phyloP scores from a whole-genome alignment of 148 eudicot species.

The Rhododendron simsii region DNA sequence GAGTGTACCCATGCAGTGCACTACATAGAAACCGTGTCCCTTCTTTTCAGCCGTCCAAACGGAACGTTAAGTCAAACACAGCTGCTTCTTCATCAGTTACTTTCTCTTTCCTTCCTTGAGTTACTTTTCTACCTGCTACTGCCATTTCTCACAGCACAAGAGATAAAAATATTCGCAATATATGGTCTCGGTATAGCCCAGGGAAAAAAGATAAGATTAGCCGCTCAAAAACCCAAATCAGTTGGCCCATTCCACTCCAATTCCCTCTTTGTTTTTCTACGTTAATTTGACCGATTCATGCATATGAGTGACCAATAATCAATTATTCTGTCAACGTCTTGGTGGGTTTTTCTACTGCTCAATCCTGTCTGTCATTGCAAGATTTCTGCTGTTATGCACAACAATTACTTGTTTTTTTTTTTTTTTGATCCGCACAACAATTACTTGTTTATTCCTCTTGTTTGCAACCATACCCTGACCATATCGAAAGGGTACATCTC shows the following conservation, averaged over 20 bases:
- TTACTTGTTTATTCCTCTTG: background rate
- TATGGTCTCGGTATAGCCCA: background rate
- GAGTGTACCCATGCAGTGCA: no score
- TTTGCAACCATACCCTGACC: background rate
- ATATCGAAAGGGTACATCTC: background rate
- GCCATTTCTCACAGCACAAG: background rate
- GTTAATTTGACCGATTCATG: background rate
- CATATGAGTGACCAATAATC: background rate
- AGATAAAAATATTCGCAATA: background rate
- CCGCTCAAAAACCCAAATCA: background rate
- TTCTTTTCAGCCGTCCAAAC: background rate
- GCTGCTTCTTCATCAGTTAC: background rate
- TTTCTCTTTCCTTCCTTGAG: background rate
- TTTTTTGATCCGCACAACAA: no score
- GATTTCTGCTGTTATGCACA: background rate
- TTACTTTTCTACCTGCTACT: background rate
- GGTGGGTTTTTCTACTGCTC: background rate
- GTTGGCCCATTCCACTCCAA: background rate
- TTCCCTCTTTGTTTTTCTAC: background rate
- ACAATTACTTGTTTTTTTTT: background rate
- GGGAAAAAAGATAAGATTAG: background rate
- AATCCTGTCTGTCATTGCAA: conserved; percentile 2
- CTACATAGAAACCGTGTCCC: no score
- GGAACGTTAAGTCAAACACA: background rate
- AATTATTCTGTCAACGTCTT: conserved; percentile 7